Evolutionary conservation across 2,329 filamentous ascomycete genomes (phyloP).

Genomic region (Ophiostoma sp.): DNA sequence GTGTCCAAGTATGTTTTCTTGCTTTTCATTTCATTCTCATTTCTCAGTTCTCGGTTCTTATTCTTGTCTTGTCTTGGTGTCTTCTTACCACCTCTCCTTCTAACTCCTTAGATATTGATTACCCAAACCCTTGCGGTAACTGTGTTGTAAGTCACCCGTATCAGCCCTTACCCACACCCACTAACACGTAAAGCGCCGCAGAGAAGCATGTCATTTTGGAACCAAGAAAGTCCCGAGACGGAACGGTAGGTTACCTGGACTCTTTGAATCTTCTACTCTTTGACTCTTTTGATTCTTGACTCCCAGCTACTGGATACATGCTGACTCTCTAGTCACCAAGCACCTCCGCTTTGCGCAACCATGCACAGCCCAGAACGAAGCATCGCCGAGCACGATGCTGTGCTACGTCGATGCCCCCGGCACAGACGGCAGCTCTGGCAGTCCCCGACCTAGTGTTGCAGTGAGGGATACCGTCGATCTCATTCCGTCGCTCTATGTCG

Average conservation of each 20-base stretch:
- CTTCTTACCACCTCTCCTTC: not conserved
- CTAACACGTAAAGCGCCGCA: slow-evolving; percentile 23
- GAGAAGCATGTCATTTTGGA: slow-evolving; percentile 23
- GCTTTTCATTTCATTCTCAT: too few species aligned
- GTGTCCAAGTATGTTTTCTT: slow-evolving; percentile 33
- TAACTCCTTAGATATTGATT: slow-evolving; percentile 21
- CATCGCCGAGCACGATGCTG: not conserved
- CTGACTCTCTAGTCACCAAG: slow-evolving; percentile 13
- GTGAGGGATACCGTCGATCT: not conserved
- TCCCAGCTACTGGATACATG: not conserved
- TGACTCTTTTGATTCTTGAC: not conserved
- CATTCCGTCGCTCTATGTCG: slow-evolving; percentile 30
- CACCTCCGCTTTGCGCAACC: slow-evolving; percentile 14
- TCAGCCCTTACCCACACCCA: not conserved
- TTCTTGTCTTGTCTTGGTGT: not conserved
- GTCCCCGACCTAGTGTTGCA: not conserved
- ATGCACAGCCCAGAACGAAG: not conserved
- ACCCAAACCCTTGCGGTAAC: slow-evolving; percentile 21
- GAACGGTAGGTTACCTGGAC: slow-evolving; percentile 15
- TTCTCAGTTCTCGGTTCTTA: not conserved
- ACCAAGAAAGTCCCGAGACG: slow-evolving; percentile 23
- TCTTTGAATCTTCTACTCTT: not conserved
- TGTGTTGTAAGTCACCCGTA: slow-evolving; percentile 18
- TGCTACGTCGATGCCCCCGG: slow-evolving; percentile 14
- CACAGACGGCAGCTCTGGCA: not conserved